Base-by-base conservation (phyloP, 1,284 basidiomycete species). In the Phellopilus nigrolimitatus region DNA sequence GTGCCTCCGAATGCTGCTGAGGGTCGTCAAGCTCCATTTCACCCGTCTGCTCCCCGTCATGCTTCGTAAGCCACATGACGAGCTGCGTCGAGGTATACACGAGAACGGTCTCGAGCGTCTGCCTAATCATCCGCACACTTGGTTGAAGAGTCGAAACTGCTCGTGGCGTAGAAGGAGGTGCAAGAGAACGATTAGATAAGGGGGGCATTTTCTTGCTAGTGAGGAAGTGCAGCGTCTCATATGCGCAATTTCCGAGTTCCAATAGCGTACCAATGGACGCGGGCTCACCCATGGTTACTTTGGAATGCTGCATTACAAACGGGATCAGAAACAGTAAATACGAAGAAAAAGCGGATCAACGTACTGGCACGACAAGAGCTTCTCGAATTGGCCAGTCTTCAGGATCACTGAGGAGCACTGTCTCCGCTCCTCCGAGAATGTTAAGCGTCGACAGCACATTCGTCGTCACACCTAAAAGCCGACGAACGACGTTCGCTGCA, bases 71-170 rank as follows among this genome's bases (percentile, higher is more conserved):
- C 76, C 86, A 88, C 71, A 86, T 76, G 6, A 77, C 81, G 25
- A 93, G 75, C 61, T 93, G 91, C 1, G 88, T 87, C 24, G 80
- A 76, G 1, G 81, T 75, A 60, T 91, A 90, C n/a, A 88, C 67
- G 1, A 88, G 68, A n/a, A 84, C 71, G 1, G 73, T 75, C 61
- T 93, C 90, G 9, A 91, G 72, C 33, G 79, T 80, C 36, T 79
- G 73, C 21, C 79, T 75, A 0, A 78, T 71, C 0, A 73, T 27
- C 84, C 82, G 43, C 80, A 78, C 47, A 83, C 68, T 2, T 76
- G 69, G 17, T 69, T 69, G 4, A 73, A 70, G 13, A 27, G 40
- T 13, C 15, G 49, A 17, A 6, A 66, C 61, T 9, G 60, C 47
- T 7, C 71, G 68, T 15, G 69, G 64, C 12, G 65, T 61, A 24